Evolutionary conservation across 257 asterid genomes (phyloP).

Genomic region (Scutellaria barbata): DNA sequence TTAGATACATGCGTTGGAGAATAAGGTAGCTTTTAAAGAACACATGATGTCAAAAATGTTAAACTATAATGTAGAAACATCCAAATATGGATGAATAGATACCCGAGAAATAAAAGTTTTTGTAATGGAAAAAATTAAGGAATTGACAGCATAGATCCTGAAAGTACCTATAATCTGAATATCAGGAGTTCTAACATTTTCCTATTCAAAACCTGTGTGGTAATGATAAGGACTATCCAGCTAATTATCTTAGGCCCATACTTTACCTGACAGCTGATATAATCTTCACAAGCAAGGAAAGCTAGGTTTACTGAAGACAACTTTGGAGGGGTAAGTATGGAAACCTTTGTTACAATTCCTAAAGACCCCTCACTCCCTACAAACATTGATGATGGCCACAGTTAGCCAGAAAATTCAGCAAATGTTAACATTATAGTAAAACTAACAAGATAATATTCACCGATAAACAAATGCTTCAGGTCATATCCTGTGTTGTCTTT

Average conservation of each 20-base stretch:
- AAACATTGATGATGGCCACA: conserved; percentile 34
- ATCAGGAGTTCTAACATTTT: conserved; percentile 26
- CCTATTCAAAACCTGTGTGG: conserved; percentile 1
- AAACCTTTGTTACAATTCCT: conserved; percentile 90
- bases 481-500: conserved; percentile 99
- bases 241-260: conserved; percentile 13
- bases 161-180: neutral
- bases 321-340: conserved; percentile 94
- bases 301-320: conserved; percentile 86
- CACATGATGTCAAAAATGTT: conserved; percentile 10
- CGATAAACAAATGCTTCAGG: conserved; percentile 95
- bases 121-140: neutral
- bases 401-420: conserved; percentile 30
- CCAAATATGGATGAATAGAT: conserved; percentile 4
- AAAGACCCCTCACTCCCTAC: conserved; percentile 97
- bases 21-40: conserved; percentile 15
- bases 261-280: conserved; percentile 90
- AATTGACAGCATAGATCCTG: conserved; percentile 5
- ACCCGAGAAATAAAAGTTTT: neutral
- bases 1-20: neutral
- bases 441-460: conserved; percentile 46
- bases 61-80: conserved; percentile 20
- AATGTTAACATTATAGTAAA: conserved; percentile 32
- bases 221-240: conserved; percentile 26
- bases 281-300: conserved; percentile 93